phyloP scores from a whole-genome alignment of 1,139 yeast species.

The Yamadazyma dendronema region DNA sequence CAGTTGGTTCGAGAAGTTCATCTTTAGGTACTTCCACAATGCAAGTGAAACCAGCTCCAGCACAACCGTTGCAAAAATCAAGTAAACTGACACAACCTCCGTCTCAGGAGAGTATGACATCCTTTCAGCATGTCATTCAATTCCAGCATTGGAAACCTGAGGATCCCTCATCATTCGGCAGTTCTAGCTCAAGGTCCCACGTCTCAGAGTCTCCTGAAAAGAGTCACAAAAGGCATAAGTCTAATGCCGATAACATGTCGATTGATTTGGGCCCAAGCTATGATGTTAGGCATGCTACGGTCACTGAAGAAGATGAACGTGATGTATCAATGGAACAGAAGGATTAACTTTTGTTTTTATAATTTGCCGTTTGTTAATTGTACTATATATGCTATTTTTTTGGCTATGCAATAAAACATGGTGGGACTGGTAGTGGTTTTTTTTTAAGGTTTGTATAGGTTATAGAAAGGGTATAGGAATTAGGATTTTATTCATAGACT shows the following conservation, averaged over 20 bases:
- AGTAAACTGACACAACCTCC: conserved; percentile 34
- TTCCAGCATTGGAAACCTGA: conserved; percentile 56
- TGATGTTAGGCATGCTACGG: not conserved
- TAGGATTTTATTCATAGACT: not conserved
- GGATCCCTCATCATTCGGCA: conserved; percentile 16
- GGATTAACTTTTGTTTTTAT: too few relatives aligned
- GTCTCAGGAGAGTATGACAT: conserved; percentile 49
- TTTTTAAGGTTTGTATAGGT: not conserved
- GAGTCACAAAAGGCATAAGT: conserved; percentile 17
- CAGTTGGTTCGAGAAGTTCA: conserved; percentile 14
- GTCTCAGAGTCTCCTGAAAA: conserved; percentile 6
- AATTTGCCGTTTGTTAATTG: not conserved
- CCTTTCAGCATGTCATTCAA: conserved; percentile 52
- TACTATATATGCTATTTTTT: too few relatives aligned
- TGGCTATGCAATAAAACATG: too few relatives aligned
- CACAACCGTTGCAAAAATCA: conserved; percentile 42
- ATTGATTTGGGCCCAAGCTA: conserved; percentile 10
- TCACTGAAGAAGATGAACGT: conserved; percentile 6
- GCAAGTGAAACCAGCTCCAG: conserved; percentile 46
- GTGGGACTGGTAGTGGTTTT: too few relatives aligned
- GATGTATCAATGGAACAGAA: conserved; percentile 15
- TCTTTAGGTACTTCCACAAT: conserved; percentile 34
- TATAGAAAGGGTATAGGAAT: not conserved
- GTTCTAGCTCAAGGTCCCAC: conserved; percentile 3
- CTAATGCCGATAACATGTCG: conserved; percentile 18